Conservation (phyloP, 2,329 filamentous ascomycete species). For the Apiospora pterosperma region DNA sequence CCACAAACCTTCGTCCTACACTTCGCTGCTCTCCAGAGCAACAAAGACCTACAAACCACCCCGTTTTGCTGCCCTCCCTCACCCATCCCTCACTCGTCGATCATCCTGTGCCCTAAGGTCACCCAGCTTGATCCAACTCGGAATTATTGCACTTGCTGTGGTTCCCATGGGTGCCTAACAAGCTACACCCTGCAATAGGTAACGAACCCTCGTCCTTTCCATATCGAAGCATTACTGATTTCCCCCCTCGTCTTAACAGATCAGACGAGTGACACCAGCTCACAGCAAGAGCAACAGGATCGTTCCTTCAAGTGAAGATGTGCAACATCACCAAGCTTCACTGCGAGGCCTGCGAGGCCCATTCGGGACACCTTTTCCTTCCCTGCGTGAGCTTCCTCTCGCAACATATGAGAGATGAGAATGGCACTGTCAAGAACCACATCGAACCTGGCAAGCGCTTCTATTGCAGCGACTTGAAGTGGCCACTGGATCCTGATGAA, state of each 20-base stretch:
- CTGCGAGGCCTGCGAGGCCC: not conserved
- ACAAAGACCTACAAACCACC: not conserved
- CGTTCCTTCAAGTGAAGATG: not conserved
- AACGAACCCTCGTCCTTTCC: not conserved
- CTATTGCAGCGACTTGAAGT: constrained; percentile 1
- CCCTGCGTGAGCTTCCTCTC: not conserved
- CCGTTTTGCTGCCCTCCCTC: not conserved
- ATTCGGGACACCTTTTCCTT: not conserved
- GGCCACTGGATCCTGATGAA: not conserved
- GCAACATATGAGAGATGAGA: not conserved
- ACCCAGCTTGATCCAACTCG: not conserved
- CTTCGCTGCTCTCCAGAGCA: not conserved
- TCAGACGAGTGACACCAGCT: not conserved
- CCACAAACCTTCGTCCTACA: not conserved
- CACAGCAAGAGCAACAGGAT: not conserved
- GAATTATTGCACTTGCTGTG: not conserved
- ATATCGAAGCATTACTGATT: not conserved
- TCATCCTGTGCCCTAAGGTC: not conserved
- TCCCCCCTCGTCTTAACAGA: not conserved
- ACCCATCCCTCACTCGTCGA: not conserved
- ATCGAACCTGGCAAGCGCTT: not conserved
- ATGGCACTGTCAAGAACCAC: not conserved
- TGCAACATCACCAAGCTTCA: not conserved
- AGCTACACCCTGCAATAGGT: not conserved
- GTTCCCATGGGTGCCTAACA: not conserved